Evolutionary conservation across 345 rosid genomes (phyloP).

Genomic region (Raphanus sativus): DNA sequence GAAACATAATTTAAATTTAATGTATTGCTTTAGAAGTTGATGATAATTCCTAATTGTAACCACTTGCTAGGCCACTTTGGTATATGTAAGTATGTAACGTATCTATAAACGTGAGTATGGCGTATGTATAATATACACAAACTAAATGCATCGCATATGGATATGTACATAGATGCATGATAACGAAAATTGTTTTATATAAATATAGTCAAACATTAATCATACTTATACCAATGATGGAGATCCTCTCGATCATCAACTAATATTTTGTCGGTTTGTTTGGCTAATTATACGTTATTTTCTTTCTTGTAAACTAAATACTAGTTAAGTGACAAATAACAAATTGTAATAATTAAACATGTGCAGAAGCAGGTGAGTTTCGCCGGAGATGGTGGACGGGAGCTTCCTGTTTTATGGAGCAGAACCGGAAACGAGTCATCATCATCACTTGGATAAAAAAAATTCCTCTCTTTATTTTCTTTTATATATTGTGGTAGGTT

Average conservation of each 20-base stretch:
- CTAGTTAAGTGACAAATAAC: background rate
- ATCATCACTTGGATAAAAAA: background rate
- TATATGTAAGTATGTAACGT: constrained; percentile 20
- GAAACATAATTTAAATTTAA: background rate
- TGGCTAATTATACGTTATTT: background rate
- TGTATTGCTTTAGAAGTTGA: constrained; percentile 15
- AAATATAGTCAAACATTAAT: constrained; percentile 6
- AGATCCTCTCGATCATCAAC: constrained; percentile 19
- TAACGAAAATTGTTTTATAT: background rate
- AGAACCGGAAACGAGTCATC: constrained; percentile 17
- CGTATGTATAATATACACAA: constrained; percentile 6
- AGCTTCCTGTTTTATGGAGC: constrained; percentile 39
- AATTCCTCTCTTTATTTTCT: background rate
- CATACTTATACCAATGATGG: constrained; percentile 2
- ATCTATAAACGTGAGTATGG: constrained; percentile 22
- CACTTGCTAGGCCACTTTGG: constrained; percentile 15
- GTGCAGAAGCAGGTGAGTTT: constrained; percentile 43
- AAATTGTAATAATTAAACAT: constrained; percentile 12
- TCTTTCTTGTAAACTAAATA: background rate
- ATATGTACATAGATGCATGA: background rate
- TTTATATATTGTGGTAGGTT: constrained; percentile 7
- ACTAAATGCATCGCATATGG: background rate
- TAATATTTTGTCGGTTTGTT: constrained; percentile 10
- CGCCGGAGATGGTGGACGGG: constrained; percentile 38
- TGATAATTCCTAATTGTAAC: background rate